Evolutionary conservation across 306 rosid species (phyloP).

Genomic region (Cicer yamashitae): DNA sequence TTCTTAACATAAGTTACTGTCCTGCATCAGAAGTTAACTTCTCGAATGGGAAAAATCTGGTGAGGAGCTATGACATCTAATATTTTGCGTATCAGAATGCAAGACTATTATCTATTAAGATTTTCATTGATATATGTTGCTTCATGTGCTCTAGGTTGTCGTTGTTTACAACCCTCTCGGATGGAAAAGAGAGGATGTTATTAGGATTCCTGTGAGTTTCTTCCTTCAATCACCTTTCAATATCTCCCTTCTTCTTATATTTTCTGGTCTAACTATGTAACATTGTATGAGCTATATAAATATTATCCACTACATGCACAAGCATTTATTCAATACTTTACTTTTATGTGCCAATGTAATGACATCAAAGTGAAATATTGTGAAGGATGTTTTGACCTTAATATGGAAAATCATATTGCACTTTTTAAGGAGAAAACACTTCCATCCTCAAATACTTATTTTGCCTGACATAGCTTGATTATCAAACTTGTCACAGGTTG

Average conservation of each 20-base stretch:
- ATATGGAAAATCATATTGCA: slow-evolving; percentile 25
- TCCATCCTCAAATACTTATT: slow-evolving; percentile 1
- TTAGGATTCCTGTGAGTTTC: slow-evolving; percentile 83
- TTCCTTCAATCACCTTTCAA: slow-evolving; percentile 6
- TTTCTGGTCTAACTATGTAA: slow-evolving; percentile 26
- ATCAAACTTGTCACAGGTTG: slow-evolving; percentile 58
- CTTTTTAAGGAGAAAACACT: slow-evolving; percentile 19
- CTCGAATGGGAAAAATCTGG: slow-evolving; percentile 74
- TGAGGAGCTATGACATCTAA: slow-evolving; percentile 47
- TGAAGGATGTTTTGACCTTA: slow-evolving; percentile 5
- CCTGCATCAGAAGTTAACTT: slow-evolving; percentile 76
- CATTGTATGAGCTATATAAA: slow-evolving; percentile 4
- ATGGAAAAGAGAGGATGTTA: slow-evolving; percentile 80
- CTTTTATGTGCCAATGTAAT: background rate
- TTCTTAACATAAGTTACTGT: slow-evolving; percentile 68
- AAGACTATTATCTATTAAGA: background rate
- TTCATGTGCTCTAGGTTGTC: slow-evolving; percentile 56
- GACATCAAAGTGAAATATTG: slow-evolving; percentile 1
- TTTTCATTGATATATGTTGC: slow-evolving; percentile 21
- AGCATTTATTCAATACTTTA: slow-evolving; percentile 13
- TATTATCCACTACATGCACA: background rate
- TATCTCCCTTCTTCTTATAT: background rate
- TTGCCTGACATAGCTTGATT: slow-evolving; percentile 33
- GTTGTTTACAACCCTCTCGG: slow-evolving; percentile 83
- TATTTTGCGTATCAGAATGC: slow-evolving; percentile 23